These are phyloP conservation scores for Lonicera japonica DNA, from an alignment of 129 eudicot species.

Conservation along the genomic window DNA sequence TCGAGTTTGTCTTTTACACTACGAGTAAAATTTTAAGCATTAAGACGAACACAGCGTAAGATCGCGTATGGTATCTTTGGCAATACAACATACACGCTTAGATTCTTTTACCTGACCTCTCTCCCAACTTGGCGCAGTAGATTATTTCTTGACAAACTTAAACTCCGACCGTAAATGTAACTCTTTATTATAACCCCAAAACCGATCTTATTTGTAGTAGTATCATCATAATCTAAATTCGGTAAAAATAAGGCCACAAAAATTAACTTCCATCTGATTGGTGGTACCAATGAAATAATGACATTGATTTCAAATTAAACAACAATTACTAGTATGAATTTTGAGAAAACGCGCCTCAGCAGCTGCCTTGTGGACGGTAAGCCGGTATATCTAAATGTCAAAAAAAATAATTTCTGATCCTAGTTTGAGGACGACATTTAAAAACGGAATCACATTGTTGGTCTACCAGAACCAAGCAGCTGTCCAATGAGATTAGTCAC, in stretches of 20 bases:
- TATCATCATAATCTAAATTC: neutral
- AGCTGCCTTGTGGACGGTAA: conserved; percentile 9
- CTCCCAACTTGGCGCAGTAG: neutral
- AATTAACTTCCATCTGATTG: neutral
- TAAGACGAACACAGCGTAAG: too few species aligned
- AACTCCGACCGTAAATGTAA: neutral
- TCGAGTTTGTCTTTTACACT: too few species aligned
- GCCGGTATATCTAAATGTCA: neutral
- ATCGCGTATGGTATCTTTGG: too few species aligned
- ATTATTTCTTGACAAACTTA: neutral
- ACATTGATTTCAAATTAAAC: neutral
- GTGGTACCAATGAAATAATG: neutral
- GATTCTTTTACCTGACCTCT: neutral
- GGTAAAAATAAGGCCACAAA: neutral
- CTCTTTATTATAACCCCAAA: neutral
- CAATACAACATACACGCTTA: too few species aligned
- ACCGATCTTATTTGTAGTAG: neutral
- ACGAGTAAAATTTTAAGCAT: too few species aligned
- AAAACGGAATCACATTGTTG: conserved; percentile 38
- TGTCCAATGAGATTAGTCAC: conserved; percentile 75
- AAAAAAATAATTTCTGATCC: neutral
- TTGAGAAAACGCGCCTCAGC: neutral
- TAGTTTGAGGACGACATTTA: neutral
- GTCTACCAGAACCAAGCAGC: conserved; percentile 55
- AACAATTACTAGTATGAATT: neutral